Evolutionary conservation across 768 basidiomycete species (phyloP).

Genomic region (Boletus insuetus): DNA sequence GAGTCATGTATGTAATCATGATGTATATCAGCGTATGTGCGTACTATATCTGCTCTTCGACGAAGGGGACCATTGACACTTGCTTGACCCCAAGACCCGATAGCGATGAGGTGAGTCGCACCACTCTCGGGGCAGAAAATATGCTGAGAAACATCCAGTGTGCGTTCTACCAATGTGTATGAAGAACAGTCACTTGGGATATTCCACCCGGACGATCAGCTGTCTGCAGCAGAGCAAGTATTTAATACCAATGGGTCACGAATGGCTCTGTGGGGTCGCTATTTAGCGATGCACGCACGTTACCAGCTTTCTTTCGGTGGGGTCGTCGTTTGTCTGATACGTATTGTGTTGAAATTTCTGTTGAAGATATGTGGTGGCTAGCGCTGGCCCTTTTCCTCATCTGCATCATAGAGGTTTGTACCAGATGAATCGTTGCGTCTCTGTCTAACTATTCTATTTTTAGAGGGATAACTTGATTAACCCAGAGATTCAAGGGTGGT

Average conservation of each 20-base stretch:
- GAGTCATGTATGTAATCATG: slow-evolving; percentile 87
- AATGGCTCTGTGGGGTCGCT: slow-evolving; percentile 69
- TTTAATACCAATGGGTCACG: slow-evolving; percentile 47
- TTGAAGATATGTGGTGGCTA: slow-evolving; percentile 96
- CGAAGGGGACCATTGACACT: background rate
- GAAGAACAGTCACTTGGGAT: slow-evolving; percentile 91
- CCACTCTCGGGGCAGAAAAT: background rate
- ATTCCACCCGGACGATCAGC: slow-evolving; percentile 51
- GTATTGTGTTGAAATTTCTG: background rate
- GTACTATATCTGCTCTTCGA: slow-evolving; percentile 28
- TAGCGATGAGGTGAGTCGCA: slow-evolving; percentile 66
- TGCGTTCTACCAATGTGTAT: slow-evolving; percentile 91
- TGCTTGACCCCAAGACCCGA: slow-evolving; percentile 52
- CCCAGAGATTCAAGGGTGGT: slow-evolving; percentile 57
- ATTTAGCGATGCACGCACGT: slow-evolving; percentile 78
- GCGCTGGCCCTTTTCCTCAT: slow-evolving; percentile 79
- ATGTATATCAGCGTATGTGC: slow-evolving; percentile 87
- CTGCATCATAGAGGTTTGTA: slow-evolving; percentile 86
- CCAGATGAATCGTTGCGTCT: background rate
- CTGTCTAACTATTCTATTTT: slow-evolving; percentile 5
- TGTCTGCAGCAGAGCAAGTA: slow-evolving; percentile 44
- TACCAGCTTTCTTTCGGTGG: slow-evolving; percentile 88
- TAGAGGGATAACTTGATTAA: slow-evolving; percentile 62
- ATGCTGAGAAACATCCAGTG: slow-evolving; percentile 40
- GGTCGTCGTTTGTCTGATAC: slow-evolving; percentile 16